Conservation (phyloP, 805 yeast species). For the Monosporozyma siamensis region DNA sequence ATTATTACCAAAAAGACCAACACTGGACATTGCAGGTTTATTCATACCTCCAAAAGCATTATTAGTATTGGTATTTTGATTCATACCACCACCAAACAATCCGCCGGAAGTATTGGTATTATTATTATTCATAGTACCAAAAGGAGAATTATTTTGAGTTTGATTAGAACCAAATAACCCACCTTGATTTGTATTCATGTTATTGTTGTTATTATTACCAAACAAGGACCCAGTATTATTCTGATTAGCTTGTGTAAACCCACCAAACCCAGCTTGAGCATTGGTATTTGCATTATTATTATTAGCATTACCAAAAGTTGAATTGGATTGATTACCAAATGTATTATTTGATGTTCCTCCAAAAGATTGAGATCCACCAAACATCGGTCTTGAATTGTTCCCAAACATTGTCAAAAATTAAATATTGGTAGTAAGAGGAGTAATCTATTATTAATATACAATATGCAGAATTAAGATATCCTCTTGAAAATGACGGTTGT, state of each 20-base stretch:
- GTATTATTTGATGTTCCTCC: constrained; percentile 9
- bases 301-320: constrained; percentile 16
- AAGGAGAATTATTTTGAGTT: constrained; percentile 14
- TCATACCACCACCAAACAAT: constrained; percentile 13
- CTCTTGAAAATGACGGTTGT: no score
- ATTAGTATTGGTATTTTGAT: constrained; percentile 11
- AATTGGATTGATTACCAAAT: constrained; percentile 9
- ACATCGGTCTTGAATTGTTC: constrained; percentile 21
- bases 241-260: constrained; percentile 21
- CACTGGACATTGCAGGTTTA: constrained; percentile 22
- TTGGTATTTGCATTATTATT: constrained; percentile 10
- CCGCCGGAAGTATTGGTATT: constrained; percentile 20
- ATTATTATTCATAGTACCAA: constrained; percentile 29
- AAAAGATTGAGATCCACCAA: constrained; percentile 22
- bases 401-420: constrained; percentile 9
- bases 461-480: no score
- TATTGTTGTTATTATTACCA: neutral
- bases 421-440: no score
- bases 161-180: constrained; percentile 18
- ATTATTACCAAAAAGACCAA: constrained; percentile 9
- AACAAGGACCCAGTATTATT: constrained; percentile 10
- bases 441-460: no score
- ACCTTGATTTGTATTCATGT: constrained; percentile 15
- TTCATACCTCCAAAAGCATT: constrained; percentile 18
- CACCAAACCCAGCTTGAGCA: constrained; percentile 29